Conservation (phyloP, 805 yeast genomes). For the Limtongia smithiae region DNA sequence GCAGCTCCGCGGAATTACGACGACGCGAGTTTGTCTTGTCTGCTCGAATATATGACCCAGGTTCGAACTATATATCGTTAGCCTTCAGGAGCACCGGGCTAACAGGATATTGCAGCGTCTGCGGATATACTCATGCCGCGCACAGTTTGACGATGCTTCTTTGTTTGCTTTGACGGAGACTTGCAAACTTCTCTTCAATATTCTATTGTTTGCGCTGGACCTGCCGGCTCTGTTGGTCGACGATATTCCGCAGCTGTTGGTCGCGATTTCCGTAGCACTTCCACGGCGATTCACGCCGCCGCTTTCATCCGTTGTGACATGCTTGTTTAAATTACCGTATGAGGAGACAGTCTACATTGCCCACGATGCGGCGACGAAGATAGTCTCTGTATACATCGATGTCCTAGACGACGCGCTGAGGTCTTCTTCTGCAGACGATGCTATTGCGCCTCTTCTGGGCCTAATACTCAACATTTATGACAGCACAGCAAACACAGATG, state of each 20-base stretch:
- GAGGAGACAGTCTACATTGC: not conserved
- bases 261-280: conserved; percentile 1
- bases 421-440: not conserved
- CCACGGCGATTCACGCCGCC: not conserved
- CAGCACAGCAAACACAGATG: not conserved
- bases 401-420: conserved; percentile 6
- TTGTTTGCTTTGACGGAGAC: conserved; percentile 11
- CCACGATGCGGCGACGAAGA: conserved; percentile 1
- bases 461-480: conserved; percentile 3
- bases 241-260: not conserved
- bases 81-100: not conserved
- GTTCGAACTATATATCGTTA: no score
- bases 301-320: conserved; percentile 7
- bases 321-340: conserved; percentile 13
- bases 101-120: conserved; percentile 5
- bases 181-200: conserved; percentile 18
- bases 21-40: not conserved
- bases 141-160: not conserved
- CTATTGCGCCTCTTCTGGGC: conserved; percentile 6
- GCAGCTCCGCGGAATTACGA: conserved; percentile 1
- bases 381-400: not conserved
- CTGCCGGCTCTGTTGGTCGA: no score
- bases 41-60: not conserved
- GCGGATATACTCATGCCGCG: not conserved
- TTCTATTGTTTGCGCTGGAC: no score